phyloP scores from a whole-genome alignment of 148 eudicot species.

The Pharnaceum exiguum region DNA sequence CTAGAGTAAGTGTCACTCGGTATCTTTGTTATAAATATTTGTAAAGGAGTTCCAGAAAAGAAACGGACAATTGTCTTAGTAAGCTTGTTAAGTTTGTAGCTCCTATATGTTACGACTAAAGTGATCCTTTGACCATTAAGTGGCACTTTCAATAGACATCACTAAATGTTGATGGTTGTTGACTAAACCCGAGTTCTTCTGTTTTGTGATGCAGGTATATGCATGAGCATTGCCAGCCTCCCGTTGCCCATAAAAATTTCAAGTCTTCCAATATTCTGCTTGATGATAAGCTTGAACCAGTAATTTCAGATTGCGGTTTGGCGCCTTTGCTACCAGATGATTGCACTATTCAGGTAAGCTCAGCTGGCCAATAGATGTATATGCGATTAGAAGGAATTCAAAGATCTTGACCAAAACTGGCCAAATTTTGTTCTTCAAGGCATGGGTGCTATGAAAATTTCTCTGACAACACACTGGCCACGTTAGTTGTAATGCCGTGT shows the following conservation, averaged over 20 bases:
- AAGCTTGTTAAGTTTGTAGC: neutral
- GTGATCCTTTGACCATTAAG: too few relatives aligned
- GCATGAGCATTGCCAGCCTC: conserved; percentile 80
- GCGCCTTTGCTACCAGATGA: conserved; percentile 47
- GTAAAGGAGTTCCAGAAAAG: too few relatives aligned
- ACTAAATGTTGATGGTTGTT: neutral
- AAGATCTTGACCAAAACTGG: too few relatives aligned
- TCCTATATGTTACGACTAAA: neutral
- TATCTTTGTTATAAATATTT: neutral
- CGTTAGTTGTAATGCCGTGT: too few relatives aligned
- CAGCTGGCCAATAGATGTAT: neutral
- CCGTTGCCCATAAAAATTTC: conserved; percentile 77
- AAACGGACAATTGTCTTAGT: too few relatives aligned
- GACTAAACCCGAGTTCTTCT: conserved; percentile 7
- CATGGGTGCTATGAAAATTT: too few relatives aligned
- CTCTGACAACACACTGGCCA: too few relatives aligned
- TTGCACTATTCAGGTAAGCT: conserved; percentile 50
- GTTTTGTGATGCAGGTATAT: conserved; percentile 50
- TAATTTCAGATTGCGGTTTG: conserved; percentile 86
- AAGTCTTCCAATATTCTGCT: conserved; percentile 78
- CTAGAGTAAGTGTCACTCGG: conserved; percentile 61
- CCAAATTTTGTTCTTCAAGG: too few relatives aligned
- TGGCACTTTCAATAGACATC: neutral
- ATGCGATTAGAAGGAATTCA: neutral
- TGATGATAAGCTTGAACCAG: conserved; percentile 59